Conservation (phyloP, 768 basidiomycete genomes). For the Rhizopogon vulgaris region DNA sequence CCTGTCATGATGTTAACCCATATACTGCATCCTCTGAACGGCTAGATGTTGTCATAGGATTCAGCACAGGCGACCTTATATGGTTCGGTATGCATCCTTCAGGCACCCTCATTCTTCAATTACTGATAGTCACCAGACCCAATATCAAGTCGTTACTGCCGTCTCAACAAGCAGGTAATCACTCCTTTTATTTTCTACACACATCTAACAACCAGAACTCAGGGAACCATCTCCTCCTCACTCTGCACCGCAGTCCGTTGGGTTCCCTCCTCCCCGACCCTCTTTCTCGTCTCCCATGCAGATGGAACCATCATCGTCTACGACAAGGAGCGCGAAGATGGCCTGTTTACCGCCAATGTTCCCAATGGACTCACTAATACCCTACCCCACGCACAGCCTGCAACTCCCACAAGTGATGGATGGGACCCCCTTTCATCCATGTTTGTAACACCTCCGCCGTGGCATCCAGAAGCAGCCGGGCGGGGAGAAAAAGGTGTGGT, state of each 20-base stretch:
- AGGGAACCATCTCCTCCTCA: slow-evolving; percentile 76
- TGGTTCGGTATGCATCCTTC: slow-evolving; percentile 73
- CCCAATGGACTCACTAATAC: slow-evolving; percentile 32
- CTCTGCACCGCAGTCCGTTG: slow-evolving; percentile 87
- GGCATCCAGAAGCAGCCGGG: slow-evolving; percentile 58
- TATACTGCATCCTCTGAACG: slow-evolving; percentile 72
- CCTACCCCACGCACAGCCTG: slow-evolving; percentile 17
- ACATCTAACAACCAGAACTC: slow-evolving; percentile 7
- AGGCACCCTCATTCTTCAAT: slow-evolving; percentile 1
- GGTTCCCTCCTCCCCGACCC: slow-evolving; percentile 74
- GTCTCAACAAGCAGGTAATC: slow-evolving; percentile 79
- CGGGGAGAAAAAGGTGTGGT: slow-evolving; percentile 62
- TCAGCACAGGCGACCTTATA: slow-evolving; percentile 88
- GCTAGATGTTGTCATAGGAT: slow-evolving; percentile 88
- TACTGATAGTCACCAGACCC: slow-evolving; percentile 46
- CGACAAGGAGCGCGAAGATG: slow-evolving; percentile 89
- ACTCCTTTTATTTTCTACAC: neutral
- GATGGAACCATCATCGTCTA: slow-evolving; percentile 88
- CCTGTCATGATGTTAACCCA: slow-evolving; percentile 85
- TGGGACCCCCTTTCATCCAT: slow-evolving; percentile 79
- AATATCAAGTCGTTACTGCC: slow-evolving; percentile 71
- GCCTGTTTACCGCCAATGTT: slow-evolving; percentile 58
- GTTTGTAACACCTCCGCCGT: slow-evolving; percentile 78
- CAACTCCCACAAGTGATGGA: slow-evolving; percentile 32
- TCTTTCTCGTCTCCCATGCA: slow-evolving; percentile 83